Evolutionary conservation across 1,139 yeast genomes (phyloP), one percentile per base, ranked within the genome.

Genomic region (Suhomyces wounanorum): DNA sequence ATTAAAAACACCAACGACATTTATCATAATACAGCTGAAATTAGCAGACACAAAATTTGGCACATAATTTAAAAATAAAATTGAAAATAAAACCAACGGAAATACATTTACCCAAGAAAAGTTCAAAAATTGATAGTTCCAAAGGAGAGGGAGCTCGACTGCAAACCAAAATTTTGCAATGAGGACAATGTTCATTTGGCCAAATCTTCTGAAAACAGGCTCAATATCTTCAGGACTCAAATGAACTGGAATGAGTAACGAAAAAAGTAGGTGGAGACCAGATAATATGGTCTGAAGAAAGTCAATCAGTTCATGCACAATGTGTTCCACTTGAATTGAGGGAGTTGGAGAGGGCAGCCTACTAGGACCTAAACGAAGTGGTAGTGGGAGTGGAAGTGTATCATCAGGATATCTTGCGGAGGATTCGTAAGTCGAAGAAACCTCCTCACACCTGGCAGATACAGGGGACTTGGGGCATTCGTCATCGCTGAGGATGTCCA

Each of bases 1-100:
- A 43, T 57, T 63, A 8, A 57, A 28, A 4, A 72, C 60, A 1
- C 77, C 75, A 3, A 65, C 31, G 3, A 56, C 14, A 45, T 62
- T 56, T 38, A 63, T 50, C 40, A 63, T n/a, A 25, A 47, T 28
- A 11, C 39, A 39, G 2, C 40, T 37, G 11, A 52, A 8, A 13
- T 40, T 33, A 16, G 38, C 28, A 6, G 54, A 39, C 1, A 53
- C n/a, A 9, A 14, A 28, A 3, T 25, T 40, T 2, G 47, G 43
- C 10, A 48, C 25, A n/a, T 39, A 43, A 23, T 43, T 48, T 13
- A 44, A 43, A 26, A 51, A 35, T n/a, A 53, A 16, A 13, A 52
- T 41, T 9, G 40, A 25, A 2, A 52, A n/a, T 16, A 50, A 41
- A 17, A 54, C 45, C 10, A 55, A 50, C 3, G 60, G 55, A 36